Base-by-base conservation (phyloP, 306 rosid species). In the Fagus sylvatica region DNA sequence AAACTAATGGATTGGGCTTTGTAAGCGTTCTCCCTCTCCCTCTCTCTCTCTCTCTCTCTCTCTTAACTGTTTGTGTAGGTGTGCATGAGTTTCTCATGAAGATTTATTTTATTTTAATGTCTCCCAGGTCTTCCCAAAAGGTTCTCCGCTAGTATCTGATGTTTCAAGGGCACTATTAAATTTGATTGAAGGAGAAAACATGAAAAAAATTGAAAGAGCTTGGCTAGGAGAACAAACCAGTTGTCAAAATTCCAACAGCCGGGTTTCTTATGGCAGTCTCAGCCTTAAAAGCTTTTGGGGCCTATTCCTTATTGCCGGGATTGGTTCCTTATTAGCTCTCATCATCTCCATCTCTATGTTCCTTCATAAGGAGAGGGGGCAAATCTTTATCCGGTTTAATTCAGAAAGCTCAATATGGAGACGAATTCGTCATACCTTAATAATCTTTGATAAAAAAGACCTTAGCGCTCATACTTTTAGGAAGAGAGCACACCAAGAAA, bases 271-370 rank as follows among this genome's bases (percentile, higher is more conserved):
- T 1, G 28, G 59, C 7, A 83, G 80, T 76, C 88, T 91, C 1
- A 83, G 87, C 70, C 85, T 92, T 2, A 74, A 73, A 4, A 89
- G 88, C 78, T 89, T 91, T 28, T 76, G 90, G 86, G 93, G 92
- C 4, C 80, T 90, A 10, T 90, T 90, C 79, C 82, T 90, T 28
- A 62, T 88, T 4, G 87, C 78, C 0, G 83, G 85, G n/a, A 41
- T 33, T 46, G 76, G 85, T 69, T 86, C 85, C 0, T 1, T 83
- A 3, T n/a, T 33, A 6, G 85, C 91, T 19, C 84, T 90, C 2
- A 1, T 71, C 19, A 6, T 83, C 66, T 86, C 53, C 65, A 3
- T 7, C 0, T 10, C 28, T 1, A 19, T 53, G 17, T 76, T 76
- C 79, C 73, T 76, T 51, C 19, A 19, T 1, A 19, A 19, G 11